These are phyloP conservation scores for Tinospora cordifolia DNA, from an alignment of 164 flowering plant species.

Conservation along the genomic window DNA sequence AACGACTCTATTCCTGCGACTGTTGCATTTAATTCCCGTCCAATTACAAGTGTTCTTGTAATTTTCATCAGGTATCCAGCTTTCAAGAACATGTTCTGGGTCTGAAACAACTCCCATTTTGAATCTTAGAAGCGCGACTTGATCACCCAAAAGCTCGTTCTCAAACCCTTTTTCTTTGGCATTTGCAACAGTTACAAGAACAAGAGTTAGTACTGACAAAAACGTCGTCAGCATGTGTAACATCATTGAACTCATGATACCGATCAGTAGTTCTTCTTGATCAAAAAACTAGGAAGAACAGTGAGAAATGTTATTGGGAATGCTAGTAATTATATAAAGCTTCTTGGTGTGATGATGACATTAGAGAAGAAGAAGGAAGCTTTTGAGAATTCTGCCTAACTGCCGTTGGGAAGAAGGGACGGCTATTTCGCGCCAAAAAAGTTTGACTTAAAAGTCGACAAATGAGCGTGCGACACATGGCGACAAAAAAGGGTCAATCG, in stretches of 20 bases:
- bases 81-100: slow-evolving; percentile 36
- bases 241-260: not conserved
- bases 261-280: not conserved
- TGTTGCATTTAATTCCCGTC: slow-evolving; percentile 59
- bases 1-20: slow-evolving; percentile 21
- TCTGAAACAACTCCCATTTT: slow-evolving; percentile 39
- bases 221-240: slow-evolving; percentile 14
- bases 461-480: slow-evolving; percentile 25
- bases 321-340: slow-evolving; percentile 4
- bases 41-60: slow-evolving; percentile 52
- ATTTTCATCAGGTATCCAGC: slow-evolving; percentile 40
- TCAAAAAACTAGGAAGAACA: not conserved
- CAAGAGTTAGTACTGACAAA: slow-evolving; percentile 12
- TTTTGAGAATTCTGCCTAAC: slow-evolving; percentile 41
- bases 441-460: slow-evolving; percentile 30
- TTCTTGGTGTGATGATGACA: not conserved
- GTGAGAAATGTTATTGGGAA: not conserved
- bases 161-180: slow-evolving; percentile 1
- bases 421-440: slow-evolving; percentile 44
- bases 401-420: slow-evolving; percentile 35
- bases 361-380: not conserved
- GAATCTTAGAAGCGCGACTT: slow-evolving; percentile 49
- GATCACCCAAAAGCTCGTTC: slow-evolving; percentile 27
- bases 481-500: slow-evolving; percentile 7
- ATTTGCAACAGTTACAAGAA: slow-evolving; percentile 8